Percentiles rank a stretch among this genome's conserved stretches.
phyloP scores from a whole-genome alignment of 2,329 filamentous ascomycete species.

The Fusarium goolgardi region DNA sequence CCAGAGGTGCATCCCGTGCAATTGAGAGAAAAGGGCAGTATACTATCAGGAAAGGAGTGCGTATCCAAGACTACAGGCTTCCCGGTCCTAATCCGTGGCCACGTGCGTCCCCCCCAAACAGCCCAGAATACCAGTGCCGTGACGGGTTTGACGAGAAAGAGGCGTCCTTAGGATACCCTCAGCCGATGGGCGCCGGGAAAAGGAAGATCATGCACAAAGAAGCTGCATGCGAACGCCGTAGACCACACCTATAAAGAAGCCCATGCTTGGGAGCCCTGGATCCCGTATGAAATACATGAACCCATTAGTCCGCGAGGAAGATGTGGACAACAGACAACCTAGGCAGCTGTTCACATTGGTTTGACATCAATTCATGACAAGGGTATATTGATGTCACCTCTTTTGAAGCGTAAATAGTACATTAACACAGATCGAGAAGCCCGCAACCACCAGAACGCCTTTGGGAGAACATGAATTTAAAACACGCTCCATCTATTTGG shows the following conservation, averaged over 20 bases:
- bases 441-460: constrained; percentile 49
- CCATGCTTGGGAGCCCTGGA: constrained; percentile 19
- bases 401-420: constrained; percentile 36
- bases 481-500: constrained; percentile 63
- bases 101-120: constrained; percentile 5
- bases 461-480: constrained; percentile 41
- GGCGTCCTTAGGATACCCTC: constrained; percentile 22
- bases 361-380: constrained; percentile 36
- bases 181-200: constrained; percentile 14
- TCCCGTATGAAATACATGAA: neutral
- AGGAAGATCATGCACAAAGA: neutral
- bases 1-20: constrained; percentile 43
- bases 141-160: constrained; percentile 49
- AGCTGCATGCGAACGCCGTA: neutral
- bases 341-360: neutral
- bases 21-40: constrained; percentile 46
- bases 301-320: neutral
- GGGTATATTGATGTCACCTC: constrained; percentile 51
- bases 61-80: constrained; percentile 48
- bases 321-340: neutral
- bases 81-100: constrained; percentile 16
- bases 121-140: constrained; percentile 46
- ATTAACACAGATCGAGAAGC: constrained; percentile 43
- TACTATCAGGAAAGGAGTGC: constrained; percentile 46
- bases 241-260: neutral